Evolutionary conservation across 345 rosid genomes (phyloP).

Genomic region (Moringa oleifera): DNA sequence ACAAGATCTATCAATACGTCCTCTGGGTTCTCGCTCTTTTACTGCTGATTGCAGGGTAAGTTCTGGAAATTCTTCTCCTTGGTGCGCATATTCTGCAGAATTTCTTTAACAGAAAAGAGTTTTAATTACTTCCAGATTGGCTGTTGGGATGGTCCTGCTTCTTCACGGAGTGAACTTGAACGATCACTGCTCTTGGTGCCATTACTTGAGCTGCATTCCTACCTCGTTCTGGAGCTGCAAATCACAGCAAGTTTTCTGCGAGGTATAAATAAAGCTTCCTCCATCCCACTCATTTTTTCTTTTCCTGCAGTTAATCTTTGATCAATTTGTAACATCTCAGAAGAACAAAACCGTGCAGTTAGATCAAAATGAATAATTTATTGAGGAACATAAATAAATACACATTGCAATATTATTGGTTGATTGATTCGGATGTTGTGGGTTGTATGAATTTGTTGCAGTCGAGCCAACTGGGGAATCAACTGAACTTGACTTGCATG

Average conservation of each 20-base stretch:
- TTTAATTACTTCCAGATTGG: conserved; percentile 42
- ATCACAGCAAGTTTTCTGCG: conserved; percentile 37
- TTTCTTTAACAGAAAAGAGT: too few relatives aligned
- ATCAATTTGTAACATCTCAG: too few relatives aligned
- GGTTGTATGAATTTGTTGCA: conserved; percentile 26
- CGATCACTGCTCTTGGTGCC: conserved; percentile 84
- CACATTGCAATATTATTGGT: neutral
- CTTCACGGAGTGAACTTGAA: conserved; percentile 60
- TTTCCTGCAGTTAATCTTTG: too few relatives aligned
- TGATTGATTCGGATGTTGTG: neutral
- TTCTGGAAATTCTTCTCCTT: conserved; percentile 4
- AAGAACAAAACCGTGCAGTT: too few relatives aligned
- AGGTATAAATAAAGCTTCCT: conserved; percentile 29
- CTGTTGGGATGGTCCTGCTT: conserved; percentile 54
- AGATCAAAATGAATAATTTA: too few relatives aligned
- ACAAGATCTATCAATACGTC: conserved; percentile 73
- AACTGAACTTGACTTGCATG: conserved; percentile 60
- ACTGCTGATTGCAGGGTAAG: conserved; percentile 60
- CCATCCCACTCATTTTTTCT: neutral
- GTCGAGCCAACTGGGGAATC: conserved; percentile 43
- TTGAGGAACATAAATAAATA: too few relatives aligned
- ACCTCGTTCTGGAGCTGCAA: conserved; percentile 82
- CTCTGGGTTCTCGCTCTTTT: conserved; percentile 48
- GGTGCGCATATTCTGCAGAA: neutral
- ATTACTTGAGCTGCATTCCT: conserved; percentile 76